Conservation (phyloP, 805 yeast species). For the Starmerella ratchasimensis region DNA sequence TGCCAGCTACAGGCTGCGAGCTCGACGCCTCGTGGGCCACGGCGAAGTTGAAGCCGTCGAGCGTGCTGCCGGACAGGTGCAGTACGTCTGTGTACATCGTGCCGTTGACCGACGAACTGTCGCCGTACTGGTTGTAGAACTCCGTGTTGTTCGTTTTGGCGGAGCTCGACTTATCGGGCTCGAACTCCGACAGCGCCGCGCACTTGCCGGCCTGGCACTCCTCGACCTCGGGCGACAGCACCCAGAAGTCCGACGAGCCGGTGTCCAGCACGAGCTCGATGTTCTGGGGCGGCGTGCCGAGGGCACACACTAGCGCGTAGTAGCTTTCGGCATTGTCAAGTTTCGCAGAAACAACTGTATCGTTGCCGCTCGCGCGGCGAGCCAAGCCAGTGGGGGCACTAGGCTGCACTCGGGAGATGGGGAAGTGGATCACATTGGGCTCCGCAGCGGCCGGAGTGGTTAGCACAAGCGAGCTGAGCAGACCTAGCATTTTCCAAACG, state of each 20-base stretch:
- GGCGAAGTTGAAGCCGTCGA: constrained; percentile 45
- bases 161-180: constrained; percentile 18
- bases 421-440: constrained; percentile 1
- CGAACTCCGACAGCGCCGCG: constrained; percentile 13
- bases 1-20: constrained; percentile 36
- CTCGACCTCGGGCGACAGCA: constrained; percentile 17
- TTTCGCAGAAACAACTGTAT: not conserved
- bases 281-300: constrained; percentile 43
- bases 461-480: no score
- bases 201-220: not conserved
- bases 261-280: constrained; percentile 48
- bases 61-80: constrained; percentile 37
- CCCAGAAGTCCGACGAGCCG: constrained; percentile 59
- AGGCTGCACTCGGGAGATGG: not conserved
- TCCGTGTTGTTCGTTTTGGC: constrained; percentile 6
- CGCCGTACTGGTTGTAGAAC: constrained; percentile 19
- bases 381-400: not conserved
- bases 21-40: constrained; percentile 55
- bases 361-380: not conserved
- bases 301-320: constrained; percentile 1
- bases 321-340: not conserved
- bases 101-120: constrained; percentile 33
- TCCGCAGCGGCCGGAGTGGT: not conserved
- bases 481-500: no score
- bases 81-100: constrained; percentile 39